Base-by-base conservation (phyloP, 306 rosid species). In the Citrullus amarus region DNA sequence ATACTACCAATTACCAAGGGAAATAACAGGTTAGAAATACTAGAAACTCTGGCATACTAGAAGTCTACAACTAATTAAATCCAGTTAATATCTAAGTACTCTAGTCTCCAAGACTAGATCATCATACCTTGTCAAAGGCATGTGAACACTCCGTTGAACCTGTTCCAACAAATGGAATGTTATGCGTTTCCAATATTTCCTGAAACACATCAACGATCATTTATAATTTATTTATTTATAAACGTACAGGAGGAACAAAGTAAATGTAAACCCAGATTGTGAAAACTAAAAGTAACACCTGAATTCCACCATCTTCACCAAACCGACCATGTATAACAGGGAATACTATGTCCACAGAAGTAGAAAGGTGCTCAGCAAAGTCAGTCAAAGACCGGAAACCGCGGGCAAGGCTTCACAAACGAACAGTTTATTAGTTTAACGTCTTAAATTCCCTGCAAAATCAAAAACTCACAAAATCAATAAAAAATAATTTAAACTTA, bases 251-350 rank as follows among this genome's bases (percentile, higher is more conserved):
- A 39, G 51, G 55, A 66, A 80, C 59, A 82, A 43, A 11, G 57
- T 53, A 16, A 53, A 53, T 75, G 28, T 69, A 34, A 60, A 58
- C 58, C 6, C 78, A 32, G 4, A 8, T 5, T 61, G 75, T 34
- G 39, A 50, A 48, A 54, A 67, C 77, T 41, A 82, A 69, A 67
- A 63, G 20, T 68, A 38, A 65, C 65, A 94, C 98, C 98, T 94
- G 98, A 88, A 94, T 86, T 78, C 89, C 92, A 58, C 98, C 98
- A 86, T 94, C 97, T 91, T 94, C 98, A 30, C 98, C 97, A 84
- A 90, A 94, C 70, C 83, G 84, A 80, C 98, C 98, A 62, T 94
- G 98, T 81, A 94, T 94, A 83, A 92, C 97, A 12, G 97, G 97
- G 86, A 94, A 94, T 46, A 89, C 98, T 80, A 90, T 82, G 86